Evolutionary conservation across 129 eudicot species (phyloP).

Genomic region (Pittosporum tobira): DNA sequence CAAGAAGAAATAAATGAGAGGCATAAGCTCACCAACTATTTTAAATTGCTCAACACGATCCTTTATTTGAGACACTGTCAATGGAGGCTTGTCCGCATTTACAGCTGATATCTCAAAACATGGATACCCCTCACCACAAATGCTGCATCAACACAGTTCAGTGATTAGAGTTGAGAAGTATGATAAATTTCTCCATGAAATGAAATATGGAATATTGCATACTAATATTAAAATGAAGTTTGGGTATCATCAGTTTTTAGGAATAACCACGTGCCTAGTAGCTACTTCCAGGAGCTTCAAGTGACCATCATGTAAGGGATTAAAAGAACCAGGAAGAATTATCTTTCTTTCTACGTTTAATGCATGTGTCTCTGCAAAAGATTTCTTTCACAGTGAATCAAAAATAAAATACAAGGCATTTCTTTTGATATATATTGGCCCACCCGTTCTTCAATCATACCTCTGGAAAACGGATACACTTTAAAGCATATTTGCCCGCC

Average conservation of each 20-base stretch:
- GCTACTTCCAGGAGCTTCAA: constrained; percentile 90
- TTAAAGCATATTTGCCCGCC: constrained; percentile 72
- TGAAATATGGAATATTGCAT: not conserved
- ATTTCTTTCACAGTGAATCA: constrained; percentile 39
- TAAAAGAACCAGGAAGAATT: constrained; percentile 85
- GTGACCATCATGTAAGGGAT: constrained; percentile 92
- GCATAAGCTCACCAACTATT: constrained; percentile 58
- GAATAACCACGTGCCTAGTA: constrained; percentile 38
- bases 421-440: not conserved
- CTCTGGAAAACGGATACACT: constrained; percentile 71
- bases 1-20: too few species aligned
- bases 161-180: constrained; percentile 1
- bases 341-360: constrained; percentile 60
- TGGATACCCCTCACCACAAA: constrained; percentile 72
- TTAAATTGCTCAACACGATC: constrained; percentile 81
- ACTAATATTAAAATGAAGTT: not conserved
- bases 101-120: constrained; percentile 93
- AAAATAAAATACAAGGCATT: constrained; percentile 12
- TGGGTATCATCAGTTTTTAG: constrained; percentile 8
- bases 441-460: constrained; percentile 38
- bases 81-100: constrained; percentile 93
- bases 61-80: constrained; percentile 64
- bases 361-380: constrained; percentile 41
- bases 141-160: constrained; percentile 37
- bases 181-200: not conserved